A percentile compares a stretch with the other conserved stretches of the same genome.
phyloP scores from a whole-genome alignment of 441 rosid species.

The Adansonia madagascariensis region DNA sequence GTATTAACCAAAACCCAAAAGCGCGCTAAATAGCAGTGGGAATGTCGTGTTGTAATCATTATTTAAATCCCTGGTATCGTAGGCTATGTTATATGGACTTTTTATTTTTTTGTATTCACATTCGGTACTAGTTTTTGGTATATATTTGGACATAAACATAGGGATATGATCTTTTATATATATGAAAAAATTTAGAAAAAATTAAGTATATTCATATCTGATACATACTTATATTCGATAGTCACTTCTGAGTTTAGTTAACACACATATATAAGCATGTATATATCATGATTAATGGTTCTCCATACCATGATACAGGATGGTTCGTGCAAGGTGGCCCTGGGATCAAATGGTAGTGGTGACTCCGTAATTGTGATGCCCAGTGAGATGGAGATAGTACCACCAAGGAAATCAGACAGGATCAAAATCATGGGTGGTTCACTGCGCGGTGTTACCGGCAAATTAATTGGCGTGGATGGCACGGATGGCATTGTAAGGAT shows the following conservation, averaged over 20 bases:
- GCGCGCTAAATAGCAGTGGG: too few species aligned
- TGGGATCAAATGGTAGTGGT: constrained; percentile 69
- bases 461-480: constrained; percentile 90
- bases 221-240: neutral
- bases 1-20: too few species aligned
- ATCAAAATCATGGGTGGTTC: constrained; percentile 87
- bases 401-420: constrained; percentile 80
- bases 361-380: constrained; percentile 56
- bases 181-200: too few species aligned
- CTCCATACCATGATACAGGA: constrained; percentile 48
- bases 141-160: too few species aligned
- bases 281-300: neutral
- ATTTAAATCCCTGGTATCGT: too few species aligned
- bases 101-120: too few species aligned
- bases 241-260: neutral
- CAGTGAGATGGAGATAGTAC: constrained; percentile 67
- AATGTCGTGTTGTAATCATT: too few species aligned
- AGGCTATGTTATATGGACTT: too few species aligned
- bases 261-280: neutral
- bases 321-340: constrained; percentile 75
- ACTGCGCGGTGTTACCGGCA: constrained; percentile 79
- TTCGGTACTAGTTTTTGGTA: too few species aligned
- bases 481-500: constrained; percentile 87
- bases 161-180: too few species aligned
- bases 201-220: too few species aligned